Base-by-base conservation (phyloP, 371 early-diverging fungal species). In the Haplosporangium sp. region DNA sequence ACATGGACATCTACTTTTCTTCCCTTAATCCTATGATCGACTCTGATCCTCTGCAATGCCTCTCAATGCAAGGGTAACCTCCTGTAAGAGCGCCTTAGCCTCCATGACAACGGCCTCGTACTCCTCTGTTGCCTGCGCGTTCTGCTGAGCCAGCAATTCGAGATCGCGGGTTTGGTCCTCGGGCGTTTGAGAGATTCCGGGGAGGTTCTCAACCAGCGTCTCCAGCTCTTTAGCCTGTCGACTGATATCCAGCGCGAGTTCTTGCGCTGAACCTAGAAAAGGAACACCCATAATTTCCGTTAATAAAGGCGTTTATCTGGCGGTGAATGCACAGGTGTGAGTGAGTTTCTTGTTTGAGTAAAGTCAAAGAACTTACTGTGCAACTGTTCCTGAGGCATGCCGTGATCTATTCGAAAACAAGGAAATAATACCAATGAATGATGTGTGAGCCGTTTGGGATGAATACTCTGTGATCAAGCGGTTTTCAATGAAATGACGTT, bases 161-260 rank as follows among this genome's bases (percentile, higher is more conserved):
- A 77, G 67, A 42, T 74, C 59, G 14, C 55, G 45, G 59, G 87
- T 91, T 83, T 92, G 92, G 29, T 91, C 87, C 43, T 89, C 90
- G 55, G 89, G 91, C 2, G 88, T 85, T 55, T 86, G 77, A 10
- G 86, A 68, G 38, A 92, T 86, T 0, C 92, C 92, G 1, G 93
- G 92, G 43, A 93, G 70, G 38, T 82, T 81, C 67, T 92, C 91
- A 64, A 92, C 87, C 21, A 93, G 67, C 18, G 85, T 82, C 59
- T 93, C 93, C 38, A 91, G 88, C 53, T 91, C 91, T 69, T 92
- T 90, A 38, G 86, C 87, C 42, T 92, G 90, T 43, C 90, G 88
- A 8, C 89, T 90, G 59, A 93, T 83, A 74, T 93, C 93, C 8
- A 86, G 73, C 0, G 88, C 90, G 8, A 88, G 74, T 62, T 90